phyloP scores from a whole-genome alignment of 2,329 filamentous ascomycete species.

The Aspergillus tubingensis region DNA sequence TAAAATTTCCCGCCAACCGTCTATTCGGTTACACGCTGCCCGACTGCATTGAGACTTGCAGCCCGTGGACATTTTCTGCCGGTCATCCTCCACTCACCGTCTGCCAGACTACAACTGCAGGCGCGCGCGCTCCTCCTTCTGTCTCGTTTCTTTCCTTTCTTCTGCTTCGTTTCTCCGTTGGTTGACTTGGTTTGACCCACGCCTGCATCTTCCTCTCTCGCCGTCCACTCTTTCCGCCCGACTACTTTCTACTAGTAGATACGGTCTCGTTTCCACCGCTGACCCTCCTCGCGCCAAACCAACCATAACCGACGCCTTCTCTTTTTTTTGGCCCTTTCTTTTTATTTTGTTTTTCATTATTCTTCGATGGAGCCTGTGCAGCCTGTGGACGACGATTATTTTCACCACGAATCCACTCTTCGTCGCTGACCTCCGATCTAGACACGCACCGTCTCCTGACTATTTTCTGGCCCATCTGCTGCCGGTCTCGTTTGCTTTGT shows the following conservation, averaged over 20 bases:
- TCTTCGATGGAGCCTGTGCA: constrained; percentile 40
- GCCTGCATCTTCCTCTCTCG: constrained; percentile 4
- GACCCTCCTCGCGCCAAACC: constrained; percentile 14
- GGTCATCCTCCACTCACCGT: constrained; percentile 24
- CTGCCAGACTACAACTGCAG: constrained; percentile 22
- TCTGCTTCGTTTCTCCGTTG: constrained; percentile 12
- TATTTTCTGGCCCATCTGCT: constrained; percentile 34
- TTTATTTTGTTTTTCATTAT: too few relatives aligned
- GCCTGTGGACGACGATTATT: constrained; percentile 26
- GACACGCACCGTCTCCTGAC: constrained; percentile 27
- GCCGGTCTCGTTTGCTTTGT: constrained; percentile 23
- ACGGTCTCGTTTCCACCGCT: constrained; percentile 6
- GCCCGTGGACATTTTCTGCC: constrained; percentile 17
- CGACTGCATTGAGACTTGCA: constrained; percentile 18
- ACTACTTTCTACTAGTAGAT: neutral
- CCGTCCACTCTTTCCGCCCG: constrained; percentile 10
- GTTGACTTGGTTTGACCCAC: constrained; percentile 9
- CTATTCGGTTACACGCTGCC: constrained; percentile 18
- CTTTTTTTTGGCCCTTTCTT: neutral
- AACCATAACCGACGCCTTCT: constrained; percentile 10
- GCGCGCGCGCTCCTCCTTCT: constrained; percentile 14
- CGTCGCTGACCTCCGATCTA: constrained; percentile 36
- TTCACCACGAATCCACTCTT: constrained; percentile 27
- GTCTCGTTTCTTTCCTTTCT: constrained; percentile 1
- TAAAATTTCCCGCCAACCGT: neutral